Evolutionary conservation across 177 flowering plant species (phyloP), one percentile per base, ranked within the genome.

Genomic region (Vitis hybrid): DNA sequence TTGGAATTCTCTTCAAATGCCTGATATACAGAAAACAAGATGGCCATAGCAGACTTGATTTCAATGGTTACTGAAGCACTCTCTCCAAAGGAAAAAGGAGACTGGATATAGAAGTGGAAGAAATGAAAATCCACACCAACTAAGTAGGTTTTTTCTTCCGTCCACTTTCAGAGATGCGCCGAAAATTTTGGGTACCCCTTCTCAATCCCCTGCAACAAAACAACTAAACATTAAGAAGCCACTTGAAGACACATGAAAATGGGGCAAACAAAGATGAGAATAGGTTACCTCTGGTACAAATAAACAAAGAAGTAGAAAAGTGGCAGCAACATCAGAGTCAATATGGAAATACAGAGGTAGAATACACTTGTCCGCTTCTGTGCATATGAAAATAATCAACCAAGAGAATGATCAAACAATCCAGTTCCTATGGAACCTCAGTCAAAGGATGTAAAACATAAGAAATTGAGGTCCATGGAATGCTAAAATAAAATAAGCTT

Each of bases 281-380:
- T 10, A 57, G 0, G 3, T 57, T 80, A 92, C 97, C 96, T 89
- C 67, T 77, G 86, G 76, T 87, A 79, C 77, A 92, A 65, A 81
- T 78, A 92, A 19, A 89, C 81, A 65, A 87, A 77, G 19, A 78
- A 9, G 68, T 92, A 92, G 78, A 91, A 87, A 44, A 92, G 65
- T 58, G 88, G 86, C 61, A 92, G 84, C 84, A 89, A 72, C 88
- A 86, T 76, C 79, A 91, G 44, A 50, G 75, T 79, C 84, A 92
- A 64, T 78, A 88, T 72, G 59, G 92, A 88, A 18, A 76, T 65
- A 31, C 82, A 77, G 28, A 87, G 61, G 78, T 86, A 89, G 64
- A 88, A 78, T 20, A 84, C 62, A 59, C 88, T 91, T 2, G 78
- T 80, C 17, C 75, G 76, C 83, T 85, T 88, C 97, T 91, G 93